These are phyloP conservation scores for Hypoxylon lienhwacheense DNA, from an alignment of 495 filamentous ascomycete species.

Conservation along the genomic window DNA sequence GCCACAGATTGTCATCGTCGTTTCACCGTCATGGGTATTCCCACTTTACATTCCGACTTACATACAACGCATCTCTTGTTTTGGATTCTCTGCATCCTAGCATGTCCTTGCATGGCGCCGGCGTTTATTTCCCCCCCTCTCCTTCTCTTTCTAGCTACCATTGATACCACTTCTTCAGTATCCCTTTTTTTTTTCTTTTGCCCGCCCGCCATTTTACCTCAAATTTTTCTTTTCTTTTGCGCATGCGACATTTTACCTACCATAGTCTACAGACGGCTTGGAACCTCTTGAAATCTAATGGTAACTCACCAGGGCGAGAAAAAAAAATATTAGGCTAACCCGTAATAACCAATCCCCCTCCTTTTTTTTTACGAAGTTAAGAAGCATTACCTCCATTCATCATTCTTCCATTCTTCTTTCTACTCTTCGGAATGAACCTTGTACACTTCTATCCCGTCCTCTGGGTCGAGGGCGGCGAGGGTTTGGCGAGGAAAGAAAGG, in stretches of 20 bases:
- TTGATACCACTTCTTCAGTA: slow-evolving; percentile 34
- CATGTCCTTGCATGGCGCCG: slow-evolving; percentile 38
- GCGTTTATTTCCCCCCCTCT: slow-evolving; percentile 24
- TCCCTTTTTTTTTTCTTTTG: not conserved
- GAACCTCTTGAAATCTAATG: slow-evolving; percentile 9
- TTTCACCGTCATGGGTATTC: too few species aligned
- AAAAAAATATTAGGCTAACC: too few species aligned
- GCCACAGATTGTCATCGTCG: slow-evolving; percentile 2
- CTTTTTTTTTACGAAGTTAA: slow-evolving; percentile 10
- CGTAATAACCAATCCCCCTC: slow-evolving; percentile 7
- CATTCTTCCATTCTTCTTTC: slow-evolving; percentile 11
- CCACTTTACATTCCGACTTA: slow-evolving; percentile 5
- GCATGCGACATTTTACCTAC: slow-evolving; percentile 3
- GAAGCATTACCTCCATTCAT: not conserved
- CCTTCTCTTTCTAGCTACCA: not conserved
- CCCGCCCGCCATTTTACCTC: slow-evolving; percentile 22
- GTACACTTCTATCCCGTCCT: slow-evolving; percentile 24
- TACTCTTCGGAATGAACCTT: slow-evolving; percentile 6
- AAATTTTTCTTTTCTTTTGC: slow-evolving; percentile 1
- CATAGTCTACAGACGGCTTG: not conserved
- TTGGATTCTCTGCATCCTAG: slow-evolving; percentile 26
- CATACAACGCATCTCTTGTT: slow-evolving; percentile 26
- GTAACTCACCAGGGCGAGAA: slow-evolving; percentile 10
- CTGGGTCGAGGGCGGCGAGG: not conserved
- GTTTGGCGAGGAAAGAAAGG: slow-evolving; percentile 17